phyloP scores from a whole-genome alignment of 768 basidiomycete species.

The Mycena belliarum region DNA sequence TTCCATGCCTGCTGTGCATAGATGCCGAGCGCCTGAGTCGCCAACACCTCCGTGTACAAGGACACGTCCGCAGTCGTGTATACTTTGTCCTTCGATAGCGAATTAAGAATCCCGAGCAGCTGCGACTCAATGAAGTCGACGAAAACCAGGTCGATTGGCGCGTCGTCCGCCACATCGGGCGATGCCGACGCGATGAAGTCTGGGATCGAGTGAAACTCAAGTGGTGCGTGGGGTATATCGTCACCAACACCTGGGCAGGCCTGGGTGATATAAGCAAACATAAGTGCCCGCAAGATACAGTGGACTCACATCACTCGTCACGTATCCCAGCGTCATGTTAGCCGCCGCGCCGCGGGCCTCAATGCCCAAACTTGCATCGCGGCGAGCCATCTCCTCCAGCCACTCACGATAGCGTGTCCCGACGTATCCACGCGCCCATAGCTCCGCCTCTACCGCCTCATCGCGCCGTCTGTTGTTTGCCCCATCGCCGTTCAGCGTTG shows the following conservation, averaged over 20 bases:
- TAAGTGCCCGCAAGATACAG: too few species aligned
- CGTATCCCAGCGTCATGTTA: constrained; percentile 72
- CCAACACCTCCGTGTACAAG: constrained; percentile 53
- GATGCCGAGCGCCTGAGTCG: constrained; percentile 53
- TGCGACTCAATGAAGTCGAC: constrained; percentile 63
- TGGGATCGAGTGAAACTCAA: constrained; percentile 56
- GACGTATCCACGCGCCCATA: constrained; percentile 52
- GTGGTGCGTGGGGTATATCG: constrained; percentile 63
- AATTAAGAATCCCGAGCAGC: constrained; percentile 57
- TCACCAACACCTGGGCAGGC: constrained; percentile 78
- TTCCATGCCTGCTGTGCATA: constrained; percentile 56
- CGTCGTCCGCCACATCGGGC: constrained; percentile 49
- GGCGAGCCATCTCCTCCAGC: constrained; percentile 57
- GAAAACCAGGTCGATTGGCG: constrained; percentile 74
- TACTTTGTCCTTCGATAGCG: constrained; percentile 46
- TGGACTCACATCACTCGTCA: constrained; percentile 53
- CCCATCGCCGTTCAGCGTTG: constrained; percentile 50
- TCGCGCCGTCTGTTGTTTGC: constrained; percentile 38
- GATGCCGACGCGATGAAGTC: constrained; percentile 59
- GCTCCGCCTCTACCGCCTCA: constrained; percentile 33
- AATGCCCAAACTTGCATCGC: constrained; percentile 27
- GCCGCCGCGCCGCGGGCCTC: constrained; percentile 42
- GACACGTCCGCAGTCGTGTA: constrained; percentile 55
- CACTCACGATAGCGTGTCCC: constrained; percentile 52
- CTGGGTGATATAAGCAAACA: neutral